Evolutionary conservation across 164 flowering plant species (phyloP).

Genomic region (Magnolia changhungtana): DNA sequence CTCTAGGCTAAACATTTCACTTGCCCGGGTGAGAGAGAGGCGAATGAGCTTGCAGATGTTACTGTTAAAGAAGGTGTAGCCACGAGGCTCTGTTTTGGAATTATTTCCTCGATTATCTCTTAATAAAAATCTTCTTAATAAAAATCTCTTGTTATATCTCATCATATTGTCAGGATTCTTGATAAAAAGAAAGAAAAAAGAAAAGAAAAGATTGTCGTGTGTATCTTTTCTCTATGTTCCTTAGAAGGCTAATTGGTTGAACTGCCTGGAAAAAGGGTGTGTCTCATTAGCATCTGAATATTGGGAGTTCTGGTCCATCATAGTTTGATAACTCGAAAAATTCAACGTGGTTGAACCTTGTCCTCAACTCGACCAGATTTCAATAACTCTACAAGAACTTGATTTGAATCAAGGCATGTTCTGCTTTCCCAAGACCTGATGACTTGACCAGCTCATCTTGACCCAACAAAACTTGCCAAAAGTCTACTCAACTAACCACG

Average conservation of each 20-base stretch:
- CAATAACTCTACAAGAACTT: not conserved
- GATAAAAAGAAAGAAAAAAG: no score
- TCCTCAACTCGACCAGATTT: not conserved
- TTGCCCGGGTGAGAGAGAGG: not conserved
- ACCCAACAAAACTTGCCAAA: not conserved
- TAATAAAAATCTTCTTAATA: no score
- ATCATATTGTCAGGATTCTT: no score
- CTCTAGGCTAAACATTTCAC: not conserved
- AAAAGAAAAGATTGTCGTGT: no score
- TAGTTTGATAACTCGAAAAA: not conserved
- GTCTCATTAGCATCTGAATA: no score
- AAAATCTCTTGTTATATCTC: no score
- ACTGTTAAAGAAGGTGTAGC: no score
- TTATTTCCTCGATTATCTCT: not conserved
- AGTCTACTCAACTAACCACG: not conserved
- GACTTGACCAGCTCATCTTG: not conserved
- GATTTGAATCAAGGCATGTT: not conserved
- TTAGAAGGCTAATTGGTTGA: no score
- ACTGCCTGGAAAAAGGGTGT: no score
- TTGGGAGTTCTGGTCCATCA: not conserved
- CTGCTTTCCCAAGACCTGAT: no score
- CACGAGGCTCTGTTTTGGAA: not conserved
- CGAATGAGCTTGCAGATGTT: not conserved
- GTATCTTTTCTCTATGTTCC: no score
- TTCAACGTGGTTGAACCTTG: not conserved